phyloP scores from a whole-genome alignment of 306 rosid genomes.

The Psophocarpus tetragonolobus region DNA sequence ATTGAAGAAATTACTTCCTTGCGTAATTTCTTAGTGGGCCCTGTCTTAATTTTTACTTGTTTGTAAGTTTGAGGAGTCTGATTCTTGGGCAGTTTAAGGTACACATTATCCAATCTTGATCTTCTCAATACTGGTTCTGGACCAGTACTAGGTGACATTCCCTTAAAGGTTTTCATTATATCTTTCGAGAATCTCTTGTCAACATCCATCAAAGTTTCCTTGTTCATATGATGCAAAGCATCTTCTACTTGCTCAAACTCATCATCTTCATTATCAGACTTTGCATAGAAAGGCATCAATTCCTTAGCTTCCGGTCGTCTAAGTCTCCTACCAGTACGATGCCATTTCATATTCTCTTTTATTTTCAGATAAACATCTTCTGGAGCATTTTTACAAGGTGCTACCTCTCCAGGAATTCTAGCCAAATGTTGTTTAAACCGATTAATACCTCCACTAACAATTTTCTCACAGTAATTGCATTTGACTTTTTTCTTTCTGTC shows the following conservation, averaged over 20 bases:
- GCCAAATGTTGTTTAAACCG: slow-evolving; percentile 97
- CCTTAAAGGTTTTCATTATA: slow-evolving; percentile 53
- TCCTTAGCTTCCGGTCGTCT: slow-evolving; percentile 73
- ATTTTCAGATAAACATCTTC: slow-evolving; percentile 84
- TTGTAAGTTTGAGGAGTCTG: slow-evolving; percentile 69
- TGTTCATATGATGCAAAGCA: slow-evolving; percentile 56
- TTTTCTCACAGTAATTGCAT: slow-evolving; percentile 90
- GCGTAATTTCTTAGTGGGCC: slow-evolving; percentile 56
- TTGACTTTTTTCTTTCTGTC: slow-evolving; percentile 97
- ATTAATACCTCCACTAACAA: slow-evolving; percentile 96
- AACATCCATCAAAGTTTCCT: slow-evolving; percentile 58
- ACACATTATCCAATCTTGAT: slow-evolving; percentile 85
- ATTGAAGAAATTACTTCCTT: slow-evolving; percentile 83
- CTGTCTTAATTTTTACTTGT: slow-evolving; percentile 60
- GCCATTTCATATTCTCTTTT: slow-evolving; percentile 99
- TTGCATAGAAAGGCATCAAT: slow-evolving; percentile 55
- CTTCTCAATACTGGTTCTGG: slow-evolving; percentile 80
- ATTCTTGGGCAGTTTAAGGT: slow-evolving; percentile 62
- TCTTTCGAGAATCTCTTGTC: slow-evolving; percentile 72
- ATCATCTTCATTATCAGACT: slow-evolving; percentile 76
- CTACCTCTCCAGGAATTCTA: slow-evolving; percentile 98
- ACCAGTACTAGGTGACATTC: slow-evolving; percentile 55
- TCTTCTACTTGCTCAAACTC: slow-evolving; percentile 69
- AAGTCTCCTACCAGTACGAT: slow-evolving; percentile 90
- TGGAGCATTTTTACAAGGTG: slow-evolving; percentile 93